Evolutionary conservation across 257 asterid species (phyloP).

Genomic region (Vinca minor): DNA sequence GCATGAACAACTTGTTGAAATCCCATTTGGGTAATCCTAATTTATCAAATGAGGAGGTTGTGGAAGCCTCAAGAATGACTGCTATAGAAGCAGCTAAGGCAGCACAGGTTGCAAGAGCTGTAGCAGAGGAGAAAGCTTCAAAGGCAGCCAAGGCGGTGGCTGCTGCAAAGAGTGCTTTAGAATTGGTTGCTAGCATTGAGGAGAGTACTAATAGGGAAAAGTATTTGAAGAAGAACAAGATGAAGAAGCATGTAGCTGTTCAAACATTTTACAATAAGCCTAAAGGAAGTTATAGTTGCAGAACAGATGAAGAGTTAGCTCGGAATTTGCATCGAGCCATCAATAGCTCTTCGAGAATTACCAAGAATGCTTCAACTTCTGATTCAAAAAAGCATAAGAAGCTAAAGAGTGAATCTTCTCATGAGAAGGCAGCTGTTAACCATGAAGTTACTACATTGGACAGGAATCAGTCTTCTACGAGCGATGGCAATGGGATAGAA

Average conservation of each 20-base stretch:
- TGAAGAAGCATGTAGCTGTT: conserved; percentile 26
- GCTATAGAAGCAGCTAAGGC: conserved; percentile 57
- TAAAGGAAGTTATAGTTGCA: conserved; percentile 12
- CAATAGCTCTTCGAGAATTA: conserved; percentile 26
- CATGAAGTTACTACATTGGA: conserved; percentile 17
- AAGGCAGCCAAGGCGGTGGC: conserved; percentile 83
- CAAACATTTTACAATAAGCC: conserved; percentile 19
- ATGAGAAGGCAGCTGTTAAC: no score
- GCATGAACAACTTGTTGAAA: conserved; percentile 35
- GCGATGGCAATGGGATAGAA: conserved; percentile 27
- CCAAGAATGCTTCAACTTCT: conserved; percentile 19
- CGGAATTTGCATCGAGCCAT: conserved; percentile 25
- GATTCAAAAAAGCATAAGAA: conserved; percentile 33
- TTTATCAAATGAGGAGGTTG: conserved; percentile 59
- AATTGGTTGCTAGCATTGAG: conserved; percentile 58
- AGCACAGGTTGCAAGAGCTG: conserved; percentile 73
- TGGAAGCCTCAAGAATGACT: conserved; percentile 57
- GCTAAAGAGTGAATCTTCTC: conserved; percentile 41
- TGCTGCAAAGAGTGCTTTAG: conserved; percentile 82
- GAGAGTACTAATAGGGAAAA: conserved; percentile 24
- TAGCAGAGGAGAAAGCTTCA: conserved; percentile 83
- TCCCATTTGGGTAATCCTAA: conserved; percentile 40
- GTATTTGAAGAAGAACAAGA: conserved; percentile 22
- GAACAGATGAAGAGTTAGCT: conserved; percentile 28
- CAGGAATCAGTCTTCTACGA: conserved; percentile 19